Conservation (phyloP, 345 rosid species). For the Syzygium oleosum region DNA sequence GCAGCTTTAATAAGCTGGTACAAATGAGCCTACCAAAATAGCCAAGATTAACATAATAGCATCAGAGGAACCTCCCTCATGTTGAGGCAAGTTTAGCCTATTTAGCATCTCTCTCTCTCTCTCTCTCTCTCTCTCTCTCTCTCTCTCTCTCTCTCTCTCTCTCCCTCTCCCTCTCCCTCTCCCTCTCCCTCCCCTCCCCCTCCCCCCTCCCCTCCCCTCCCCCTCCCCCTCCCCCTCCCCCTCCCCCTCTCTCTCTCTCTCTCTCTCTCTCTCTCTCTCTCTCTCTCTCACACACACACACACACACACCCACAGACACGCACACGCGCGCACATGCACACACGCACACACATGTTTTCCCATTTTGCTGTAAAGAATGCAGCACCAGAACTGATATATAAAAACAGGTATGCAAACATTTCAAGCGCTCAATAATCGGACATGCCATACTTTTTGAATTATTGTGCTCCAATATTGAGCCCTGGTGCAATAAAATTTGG, state of each 20-base stretch:
- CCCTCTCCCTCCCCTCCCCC: too few species aligned
- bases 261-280: too few species aligned
- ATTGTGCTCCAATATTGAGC: not conserved
- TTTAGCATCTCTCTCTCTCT: too few species aligned
- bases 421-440: not conserved
- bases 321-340: not conserved
- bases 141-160: not conserved
- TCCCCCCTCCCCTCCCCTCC: too few species aligned
- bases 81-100: not conserved
- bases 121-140: not conserved
- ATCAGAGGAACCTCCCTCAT: not conserved
- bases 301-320: too few species aligned
- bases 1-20: slow-evolving; percentile 65
- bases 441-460: not conserved
- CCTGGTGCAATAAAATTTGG: not conserved
- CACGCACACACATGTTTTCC: not conserved
- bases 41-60: not conserved
- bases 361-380: not conserved
- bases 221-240: too few species aligned
- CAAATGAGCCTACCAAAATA: slow-evolving; percentile 43
- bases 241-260: too few species aligned
- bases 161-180: not conserved
- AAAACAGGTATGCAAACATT: not conserved
- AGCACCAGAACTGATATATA: not conserved
- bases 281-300: not conserved